A percentile compares a stretch with the other conserved stretches of the same genome.
phyloP scores from a whole-genome alignment of 73 alveolate species.

The Paraurostyla sp. region DNA sequence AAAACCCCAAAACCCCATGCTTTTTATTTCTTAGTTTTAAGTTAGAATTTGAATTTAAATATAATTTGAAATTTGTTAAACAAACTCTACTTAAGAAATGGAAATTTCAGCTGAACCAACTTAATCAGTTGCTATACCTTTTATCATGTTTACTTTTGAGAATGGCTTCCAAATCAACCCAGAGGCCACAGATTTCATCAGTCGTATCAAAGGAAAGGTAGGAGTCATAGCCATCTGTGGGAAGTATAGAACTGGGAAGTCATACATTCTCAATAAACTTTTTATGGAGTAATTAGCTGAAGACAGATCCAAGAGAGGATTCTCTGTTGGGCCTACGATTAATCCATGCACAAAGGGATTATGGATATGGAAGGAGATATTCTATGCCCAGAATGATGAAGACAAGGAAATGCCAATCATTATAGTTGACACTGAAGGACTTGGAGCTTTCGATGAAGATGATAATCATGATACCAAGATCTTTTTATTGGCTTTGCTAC shows the following conservation, averaged over 20 bases:
- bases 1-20: conserved; percentile 31
- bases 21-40: neutral
- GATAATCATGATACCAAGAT: conserved; percentile 90
- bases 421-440: conserved; percentile 91
- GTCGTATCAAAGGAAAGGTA: conserved; percentile 25
- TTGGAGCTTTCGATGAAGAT: conserved; percentile 89
- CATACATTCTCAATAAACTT: conserved; percentile 83
- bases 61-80: neutral
- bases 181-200: conserved; percentile 61
- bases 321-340: conserved; percentile 89
- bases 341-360: conserved; percentile 94
- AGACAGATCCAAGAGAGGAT: conserved; percentile 80
- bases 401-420: conserved; percentile 77
- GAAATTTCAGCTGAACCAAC: neutral
- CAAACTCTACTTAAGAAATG: conserved; percentile 7
- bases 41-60: conserved; percentile 36
- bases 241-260: conserved; percentile 90
- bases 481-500: conserved; percentile 85
- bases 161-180: conserved; percentile 72
- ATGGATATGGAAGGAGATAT: conserved; percentile 92
- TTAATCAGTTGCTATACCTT: conserved; percentile 56
- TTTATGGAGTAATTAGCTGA: conserved; percentile 68
- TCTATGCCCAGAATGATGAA: conserved; percentile 75
- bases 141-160: conserved; percentile 39
- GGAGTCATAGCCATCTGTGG: conserved; percentile 79